phyloP scores from a whole-genome alignment of 768 basidiomycete species.

The Mycena alexandri region DNA sequence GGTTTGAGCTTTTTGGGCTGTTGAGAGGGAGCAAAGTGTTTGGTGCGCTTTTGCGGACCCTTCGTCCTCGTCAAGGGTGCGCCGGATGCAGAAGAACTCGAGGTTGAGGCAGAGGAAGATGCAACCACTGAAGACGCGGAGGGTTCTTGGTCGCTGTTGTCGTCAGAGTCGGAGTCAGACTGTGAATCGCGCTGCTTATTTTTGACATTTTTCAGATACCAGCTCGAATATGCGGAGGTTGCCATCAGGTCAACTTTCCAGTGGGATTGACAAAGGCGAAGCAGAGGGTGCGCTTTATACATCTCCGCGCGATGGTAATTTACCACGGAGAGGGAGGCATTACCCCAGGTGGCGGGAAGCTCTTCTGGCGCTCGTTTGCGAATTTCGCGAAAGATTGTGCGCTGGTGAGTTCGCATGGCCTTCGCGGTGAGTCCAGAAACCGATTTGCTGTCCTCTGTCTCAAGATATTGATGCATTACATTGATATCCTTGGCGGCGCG shows the following conservation, averaged over 20 bases:
- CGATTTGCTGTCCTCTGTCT: not conserved
- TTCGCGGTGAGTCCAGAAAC: not conserved
- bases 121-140: not conserved
- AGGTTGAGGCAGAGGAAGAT: too few species aligned
- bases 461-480: slow-evolving; percentile 1
- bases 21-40: too few species aligned
- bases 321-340: not conserved
- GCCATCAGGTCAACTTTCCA: slow-evolving; percentile 14
- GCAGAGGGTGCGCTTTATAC: slow-evolving; percentile 1
- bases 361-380: not conserved
- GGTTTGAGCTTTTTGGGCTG: too few species aligned
- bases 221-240: not conserved
- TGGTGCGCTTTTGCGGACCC: too few species aligned
- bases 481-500: slow-evolving; percentile 6
- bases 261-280: slow-evolving; percentile 5
- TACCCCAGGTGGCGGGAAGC: slow-evolving; percentile 7
- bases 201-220: slow-evolving; percentile 9
- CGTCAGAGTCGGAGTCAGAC: not conserved
- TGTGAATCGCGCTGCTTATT: not conserved
- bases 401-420: slow-evolving; percentile 1
- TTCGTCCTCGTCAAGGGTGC: too few species aligned
- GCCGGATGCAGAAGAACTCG: too few species aligned
- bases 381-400: slow-evolving; percentile 4
- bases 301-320: slow-evolving; percentile 16
- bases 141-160: not conserved